phyloP scores from a whole-genome alignment of 441 rosid genomes.

The Euphorbia schlechtendalii region DNA sequence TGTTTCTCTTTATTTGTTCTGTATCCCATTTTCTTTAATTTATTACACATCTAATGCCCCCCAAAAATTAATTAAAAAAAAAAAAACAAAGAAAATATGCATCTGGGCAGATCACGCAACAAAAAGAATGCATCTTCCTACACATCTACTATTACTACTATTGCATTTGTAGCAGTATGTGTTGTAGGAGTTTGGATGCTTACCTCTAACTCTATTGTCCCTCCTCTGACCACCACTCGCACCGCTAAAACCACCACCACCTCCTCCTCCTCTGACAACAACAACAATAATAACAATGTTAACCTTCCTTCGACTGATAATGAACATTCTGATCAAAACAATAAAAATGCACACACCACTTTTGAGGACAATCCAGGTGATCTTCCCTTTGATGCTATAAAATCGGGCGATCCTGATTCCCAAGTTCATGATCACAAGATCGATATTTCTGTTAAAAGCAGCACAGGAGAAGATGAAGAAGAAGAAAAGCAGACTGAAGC shows the following conservation, averaged over 20 bases:
- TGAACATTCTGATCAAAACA: background rate
- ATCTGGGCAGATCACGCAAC: conserved; percentile 48
- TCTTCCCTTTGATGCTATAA: conserved; percentile 76
- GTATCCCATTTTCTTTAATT: too few relatives aligned
- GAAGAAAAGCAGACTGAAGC: conserved; percentile 25
- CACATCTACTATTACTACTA: conserved; percentile 65
- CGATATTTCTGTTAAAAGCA: background rate
- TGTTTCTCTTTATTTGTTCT: conserved; percentile 2
- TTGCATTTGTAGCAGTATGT: conserved; percentile 57
- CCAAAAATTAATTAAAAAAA: background rate
- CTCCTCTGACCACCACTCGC: conserved; percentile 40
- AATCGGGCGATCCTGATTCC: conserved; percentile 44
- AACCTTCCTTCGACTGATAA: conserved; percentile 5
- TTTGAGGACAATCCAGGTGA: conserved; percentile 81
- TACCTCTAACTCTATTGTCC: conserved; percentile 42
- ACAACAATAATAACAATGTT: background rate
- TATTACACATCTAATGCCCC: too few relatives aligned
- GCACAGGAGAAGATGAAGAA: conserved; percentile 9
- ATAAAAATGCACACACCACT: conserved; percentile 31
- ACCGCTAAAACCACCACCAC: conserved; percentile 20
- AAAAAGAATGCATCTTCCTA: conserved; percentile 56
- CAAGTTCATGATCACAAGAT: background rate
- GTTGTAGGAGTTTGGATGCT: conserved; percentile 85
- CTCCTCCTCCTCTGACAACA: background rate
- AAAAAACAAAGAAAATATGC: conserved; percentile 37